phyloP scores from a whole-genome alignment of 2,329 filamentous ascomycete genomes.

The Stemphylium vesicarium region DNA sequence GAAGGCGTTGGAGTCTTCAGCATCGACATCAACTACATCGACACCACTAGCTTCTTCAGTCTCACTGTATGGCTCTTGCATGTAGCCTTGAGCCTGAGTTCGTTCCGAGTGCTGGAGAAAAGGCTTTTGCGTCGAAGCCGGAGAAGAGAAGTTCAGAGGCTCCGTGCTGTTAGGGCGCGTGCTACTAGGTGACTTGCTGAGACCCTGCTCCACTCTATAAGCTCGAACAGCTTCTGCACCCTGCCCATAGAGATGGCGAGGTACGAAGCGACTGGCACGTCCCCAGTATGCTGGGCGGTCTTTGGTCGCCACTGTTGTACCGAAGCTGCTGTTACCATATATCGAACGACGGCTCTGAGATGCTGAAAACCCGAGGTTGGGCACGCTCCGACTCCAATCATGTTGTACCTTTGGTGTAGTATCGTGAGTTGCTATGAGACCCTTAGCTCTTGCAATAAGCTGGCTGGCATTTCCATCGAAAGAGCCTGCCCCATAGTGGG shows the following conservation, averaged over 20 bases:
- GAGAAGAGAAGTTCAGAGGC: conserved; percentile 31
- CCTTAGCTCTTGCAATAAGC: conserved; percentile 28
- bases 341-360: conserved; percentile 18
- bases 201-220: conserved; percentile 28
- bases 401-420: conserved; percentile 20
- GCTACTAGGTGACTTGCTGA: conserved; percentile 24
- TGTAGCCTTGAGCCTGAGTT: conserved; percentile 10
- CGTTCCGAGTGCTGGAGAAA: conserved; percentile 20
- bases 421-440: conserved; percentile 13
- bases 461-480: conserved; percentile 15
- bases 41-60: conserved; percentile 12
- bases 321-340: conserved; percentile 23
- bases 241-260: conserved; percentile 44
- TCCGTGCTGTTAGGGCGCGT: conserved; percentile 24
- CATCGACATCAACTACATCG: conserved; percentile 15
- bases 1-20: conserved; percentile 15
- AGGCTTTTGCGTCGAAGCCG: conserved; percentile 30
- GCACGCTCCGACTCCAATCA: conserved; percentile 37
- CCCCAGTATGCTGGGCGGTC: conserved; percentile 40
- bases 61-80: conserved; percentile 20
- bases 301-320: conserved; percentile 13
- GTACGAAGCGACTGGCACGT: conserved; percentile 45
- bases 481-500: conserved; percentile 15
- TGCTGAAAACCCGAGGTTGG: conserved; percentile 24
- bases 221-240: conserved; percentile 40